Evolutionary conservation across 805 yeast genomes (phyloP).

Genomic region (Pichia cephalocereana): DNA sequence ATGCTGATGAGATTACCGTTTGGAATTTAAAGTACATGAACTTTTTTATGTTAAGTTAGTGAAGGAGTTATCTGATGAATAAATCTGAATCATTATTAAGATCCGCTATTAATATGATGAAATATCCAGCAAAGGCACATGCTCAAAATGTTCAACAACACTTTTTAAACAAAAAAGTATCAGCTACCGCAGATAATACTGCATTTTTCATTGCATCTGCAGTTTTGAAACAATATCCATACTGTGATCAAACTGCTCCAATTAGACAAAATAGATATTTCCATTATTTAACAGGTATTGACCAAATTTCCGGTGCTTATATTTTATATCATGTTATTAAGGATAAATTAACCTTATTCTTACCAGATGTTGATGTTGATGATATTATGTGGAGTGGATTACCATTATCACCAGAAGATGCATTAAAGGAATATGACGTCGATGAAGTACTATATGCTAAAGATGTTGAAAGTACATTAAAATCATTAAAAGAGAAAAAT

Average conservation of each 20-base stretch:
- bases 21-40: too few relatives aligned
- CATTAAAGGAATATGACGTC: conserved; percentile 59
- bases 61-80: neutral
- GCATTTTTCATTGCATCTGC: conserved; percentile 57
- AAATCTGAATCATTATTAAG: neutral
- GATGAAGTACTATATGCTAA: conserved; percentile 64
- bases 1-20: too few relatives aligned
- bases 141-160: conserved; percentile 40
- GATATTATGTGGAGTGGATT: conserved; percentile 96
- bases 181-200: conserved; percentile 5
- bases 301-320: conserved; percentile 63
- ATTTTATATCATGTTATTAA: conserved; percentile 45
- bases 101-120: conserved; percentile 20
- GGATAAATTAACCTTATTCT: conserved; percentile 58
- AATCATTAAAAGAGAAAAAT: conserved; percentile 21
- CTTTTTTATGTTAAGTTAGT: too few relatives aligned
- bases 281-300: conserved; percentile 76
- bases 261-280: conserved; percentile 89
- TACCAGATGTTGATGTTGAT: conserved; percentile 79
- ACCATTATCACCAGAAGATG: conserved; percentile 64
- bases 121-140: conserved; percentile 81
- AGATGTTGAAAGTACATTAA: conserved; percentile 35
- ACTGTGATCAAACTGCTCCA: conserved; percentile 70
- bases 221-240: conserved; percentile 48
- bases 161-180: conserved; percentile 19